phyloP scores from a whole-genome alignment of 2,329 filamentous ascomycete species.

The Trichoderma atrobrunneum region DNA sequence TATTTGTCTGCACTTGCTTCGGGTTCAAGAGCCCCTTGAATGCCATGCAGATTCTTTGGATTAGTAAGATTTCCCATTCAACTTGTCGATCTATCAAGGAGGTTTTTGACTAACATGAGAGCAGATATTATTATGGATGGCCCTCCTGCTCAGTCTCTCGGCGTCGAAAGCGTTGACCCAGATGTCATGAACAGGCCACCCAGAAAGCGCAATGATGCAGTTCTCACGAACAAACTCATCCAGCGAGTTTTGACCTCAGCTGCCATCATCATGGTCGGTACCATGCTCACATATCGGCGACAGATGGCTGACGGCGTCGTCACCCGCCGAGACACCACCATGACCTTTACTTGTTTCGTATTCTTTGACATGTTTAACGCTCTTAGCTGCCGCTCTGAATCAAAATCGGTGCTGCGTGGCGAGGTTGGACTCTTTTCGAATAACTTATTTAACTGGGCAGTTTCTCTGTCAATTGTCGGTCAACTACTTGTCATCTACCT shows the following conservation, averaged over 20 bases:
- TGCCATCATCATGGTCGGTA: slow-evolving; percentile 86
- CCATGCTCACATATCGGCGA: slow-evolving; percentile 83
- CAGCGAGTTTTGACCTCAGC: slow-evolving; percentile 84
- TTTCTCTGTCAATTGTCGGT: slow-evolving; percentile 73
- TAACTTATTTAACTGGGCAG: slow-evolving; percentile 94
- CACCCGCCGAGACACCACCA: slow-evolving; percentile 91
- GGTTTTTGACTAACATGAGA: slow-evolving; percentile 20
- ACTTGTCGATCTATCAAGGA: too few species aligned
- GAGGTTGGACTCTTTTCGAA: slow-evolving; percentile 83
- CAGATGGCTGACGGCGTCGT: slow-evolving; percentile 88
- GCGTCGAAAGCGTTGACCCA: slow-evolving; percentile 90
- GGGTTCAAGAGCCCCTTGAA: slow-evolving; percentile 96
- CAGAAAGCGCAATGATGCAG: slow-evolving; percentile 77
- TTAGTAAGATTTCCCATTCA: slow-evolving; percentile 67
- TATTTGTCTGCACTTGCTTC: slow-evolving; percentile 86
- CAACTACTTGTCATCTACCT: slow-evolving; percentile 93
- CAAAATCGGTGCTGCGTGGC: slow-evolving; percentile 82
- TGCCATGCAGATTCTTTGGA: slow-evolving; percentile 99
- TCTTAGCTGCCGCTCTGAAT: slow-evolving; percentile 84
- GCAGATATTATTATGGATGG: slow-evolving; percentile 99
- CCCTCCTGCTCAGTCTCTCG: slow-evolving; percentile 92
- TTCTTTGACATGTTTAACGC: slow-evolving; percentile 99
- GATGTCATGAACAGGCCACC: slow-evolving; percentile 92
- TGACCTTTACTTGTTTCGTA: slow-evolving; percentile 99
- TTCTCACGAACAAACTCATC: slow-evolving; percentile 81